These are phyloP conservation scores for Candida dendrica DNA, from an alignment of 805 yeast species.

Conservation along the genomic window DNA sequence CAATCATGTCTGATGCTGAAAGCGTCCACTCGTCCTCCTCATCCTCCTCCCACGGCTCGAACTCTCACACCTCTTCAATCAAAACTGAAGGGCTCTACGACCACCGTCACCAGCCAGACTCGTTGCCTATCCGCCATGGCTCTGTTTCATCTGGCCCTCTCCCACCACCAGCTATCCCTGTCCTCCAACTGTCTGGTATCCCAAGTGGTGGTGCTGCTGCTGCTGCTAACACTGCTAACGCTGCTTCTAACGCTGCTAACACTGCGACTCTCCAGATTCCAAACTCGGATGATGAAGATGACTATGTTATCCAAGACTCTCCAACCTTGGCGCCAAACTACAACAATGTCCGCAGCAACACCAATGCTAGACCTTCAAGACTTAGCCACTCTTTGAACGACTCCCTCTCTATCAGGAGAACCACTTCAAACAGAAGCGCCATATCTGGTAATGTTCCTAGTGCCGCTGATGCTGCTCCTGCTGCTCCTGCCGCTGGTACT, in stretches of 20 bases:
- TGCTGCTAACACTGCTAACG: neutral
- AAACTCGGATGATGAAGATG: constrained; percentile 6
- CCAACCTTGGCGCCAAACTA: constrained; percentile 1
- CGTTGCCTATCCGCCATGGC: constrained; percentile 27
- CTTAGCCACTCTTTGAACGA: constrained; percentile 4
- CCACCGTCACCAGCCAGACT: constrained; percentile 41
- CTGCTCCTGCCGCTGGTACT: neutral
- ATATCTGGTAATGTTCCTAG: constrained; percentile 1
- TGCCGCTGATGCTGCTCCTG: constrained; percentile 7
- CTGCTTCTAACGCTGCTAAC: neutral
- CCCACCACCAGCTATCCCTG: constrained; percentile 17
- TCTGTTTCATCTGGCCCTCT: constrained; percentile 11
- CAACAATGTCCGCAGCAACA: constrained; percentile 1
- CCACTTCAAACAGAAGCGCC: neutral
- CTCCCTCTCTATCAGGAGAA: neutral
- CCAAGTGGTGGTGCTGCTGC: neutral
- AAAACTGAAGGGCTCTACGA: constrained; percentile 37
- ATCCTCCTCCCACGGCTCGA: constrained; percentile 1
- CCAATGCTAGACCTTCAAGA: constrained; percentile 8
- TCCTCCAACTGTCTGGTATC: too few species aligned
- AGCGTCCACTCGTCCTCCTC: constrained; percentile 11
- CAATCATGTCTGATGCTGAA: constrained; percentile 21
- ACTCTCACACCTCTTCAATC: constrained; percentile 27
- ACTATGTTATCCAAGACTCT: constrained; percentile 12
- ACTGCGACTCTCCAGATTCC: neutral